phyloP scores from a whole-genome alignment of 176 grass and related monocot genomes.

The Carex parvula region DNA sequence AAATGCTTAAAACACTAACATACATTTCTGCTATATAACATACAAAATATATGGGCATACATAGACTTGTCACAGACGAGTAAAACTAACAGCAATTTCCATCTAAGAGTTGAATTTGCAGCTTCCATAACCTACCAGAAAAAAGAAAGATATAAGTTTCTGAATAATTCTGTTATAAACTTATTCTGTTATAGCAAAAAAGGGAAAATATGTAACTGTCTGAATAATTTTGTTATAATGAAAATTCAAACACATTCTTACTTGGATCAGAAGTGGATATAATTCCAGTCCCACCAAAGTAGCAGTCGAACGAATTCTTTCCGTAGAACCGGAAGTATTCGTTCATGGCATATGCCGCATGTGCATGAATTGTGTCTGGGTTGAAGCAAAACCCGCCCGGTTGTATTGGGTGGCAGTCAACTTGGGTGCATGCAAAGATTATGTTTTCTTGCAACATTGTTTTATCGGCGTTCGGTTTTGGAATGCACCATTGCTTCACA shows the following conservation, averaged over 20 bases:
- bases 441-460: constrained; percentile 65
- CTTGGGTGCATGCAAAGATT: constrained; percentile 62
- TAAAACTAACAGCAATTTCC: not conserved
- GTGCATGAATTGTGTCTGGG: constrained; percentile 52
- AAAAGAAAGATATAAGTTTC: not conserved
- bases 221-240: not conserved
- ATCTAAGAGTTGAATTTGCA: constrained; percentile 47
- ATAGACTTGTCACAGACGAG: not conserved
- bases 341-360: constrained; percentile 82
- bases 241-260: constrained; percentile 29
- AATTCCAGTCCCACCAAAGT: constrained; percentile 55
- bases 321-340: constrained; percentile 59
- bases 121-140: constrained; percentile 38
- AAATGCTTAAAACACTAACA: not conserved
- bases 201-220: not conserved
- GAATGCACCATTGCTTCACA: constrained; percentile 59
- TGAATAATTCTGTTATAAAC: not conserved
- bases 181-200: not conserved
- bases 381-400: constrained; percentile 52
- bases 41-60: too few species aligned
- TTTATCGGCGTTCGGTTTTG: constrained; percentile 47
- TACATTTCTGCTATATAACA: not conserved
- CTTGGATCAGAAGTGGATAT: constrained; percentile 57
- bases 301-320: constrained; percentile 49
- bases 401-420: constrained; percentile 56